Conservation (phyloP, 768 basidiomycete species). For the Gyrodon lividus region DNA sequence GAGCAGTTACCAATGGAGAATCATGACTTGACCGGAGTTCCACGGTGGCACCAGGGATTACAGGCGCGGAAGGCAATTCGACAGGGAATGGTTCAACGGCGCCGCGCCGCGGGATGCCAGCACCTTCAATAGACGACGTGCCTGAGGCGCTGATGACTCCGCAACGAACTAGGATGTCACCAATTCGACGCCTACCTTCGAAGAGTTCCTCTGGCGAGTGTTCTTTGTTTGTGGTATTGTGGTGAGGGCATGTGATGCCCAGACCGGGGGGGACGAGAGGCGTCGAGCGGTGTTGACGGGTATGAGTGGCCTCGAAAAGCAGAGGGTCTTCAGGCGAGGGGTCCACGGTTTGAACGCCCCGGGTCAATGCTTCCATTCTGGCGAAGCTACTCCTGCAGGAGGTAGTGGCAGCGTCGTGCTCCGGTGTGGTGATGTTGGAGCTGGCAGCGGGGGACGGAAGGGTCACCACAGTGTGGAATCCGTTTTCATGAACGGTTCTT, state of each 20-base stretch:
- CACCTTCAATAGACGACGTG: not conserved
- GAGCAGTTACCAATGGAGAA: conserved; percentile 4
- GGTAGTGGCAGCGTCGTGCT: not conserved
- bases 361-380: conserved; percentile 6
- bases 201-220: conserved; percentile 7
- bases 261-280: conserved; percentile 7
- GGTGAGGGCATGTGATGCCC: not conserved
- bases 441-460: conserved; percentile 9
- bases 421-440: conserved; percentile 1
- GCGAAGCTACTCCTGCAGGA: not conserved
- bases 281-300: conserved; percentile 1
- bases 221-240: not conserved
- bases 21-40: conserved; percentile 4
- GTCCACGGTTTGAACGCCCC: not conserved
- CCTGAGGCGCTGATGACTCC: conserved; percentile 15
- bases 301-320: not conserved
- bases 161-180: conserved; percentile 20
- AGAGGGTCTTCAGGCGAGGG: not conserved
- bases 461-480: conserved; percentile 6
- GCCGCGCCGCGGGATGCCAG: not conserved
- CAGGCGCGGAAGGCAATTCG: not conserved
- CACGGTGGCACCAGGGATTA: not conserved
- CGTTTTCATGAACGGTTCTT: conserved; percentile 8
- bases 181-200: conserved; percentile 17
- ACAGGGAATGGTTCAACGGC: not conserved